Evolutionary conservation across 2,329 filamentous ascomycete genomes (phyloP).

Genomic region (Pseudogymnoascus sp.): DNA sequence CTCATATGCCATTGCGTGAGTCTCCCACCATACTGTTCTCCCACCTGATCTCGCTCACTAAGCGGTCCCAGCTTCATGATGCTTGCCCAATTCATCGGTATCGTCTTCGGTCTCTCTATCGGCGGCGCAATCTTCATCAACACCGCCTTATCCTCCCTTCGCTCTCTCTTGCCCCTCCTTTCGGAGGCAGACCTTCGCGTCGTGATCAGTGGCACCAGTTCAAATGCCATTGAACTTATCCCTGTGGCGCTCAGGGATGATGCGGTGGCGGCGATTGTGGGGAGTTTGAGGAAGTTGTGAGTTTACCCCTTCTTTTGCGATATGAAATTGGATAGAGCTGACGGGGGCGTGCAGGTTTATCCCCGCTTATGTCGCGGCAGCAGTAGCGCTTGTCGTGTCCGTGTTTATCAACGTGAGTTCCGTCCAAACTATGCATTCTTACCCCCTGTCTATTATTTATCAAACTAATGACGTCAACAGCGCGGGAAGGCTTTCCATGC

Average conservation of each 20-base stretch:
- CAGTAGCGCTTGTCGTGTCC: background rate
- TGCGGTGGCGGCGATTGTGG: background rate
- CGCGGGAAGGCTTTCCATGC: background rate
- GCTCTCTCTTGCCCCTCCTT: background rate
- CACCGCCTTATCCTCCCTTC: background rate
- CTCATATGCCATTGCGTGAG: constrained; percentile 14
- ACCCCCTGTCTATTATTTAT: background rate
- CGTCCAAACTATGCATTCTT: background rate
- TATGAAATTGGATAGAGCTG: too few relatives aligned
- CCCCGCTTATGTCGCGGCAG: background rate
- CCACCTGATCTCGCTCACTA: background rate
- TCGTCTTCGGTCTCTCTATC: constrained; percentile 7
- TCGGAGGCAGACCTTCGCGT: background rate
- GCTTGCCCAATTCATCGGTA: constrained; percentile 7
- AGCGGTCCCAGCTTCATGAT: background rate
- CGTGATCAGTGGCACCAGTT: background rate
- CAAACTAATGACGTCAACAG: background rate
- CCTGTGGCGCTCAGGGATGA: background rate
- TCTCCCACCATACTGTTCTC: too few relatives aligned
- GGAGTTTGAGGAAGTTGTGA: background rate
- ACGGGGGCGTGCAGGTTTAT: background rate
- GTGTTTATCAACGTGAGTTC: constrained; percentile 1
- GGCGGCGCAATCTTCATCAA: constrained; percentile 9
- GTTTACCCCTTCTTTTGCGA: too few relatives aligned
- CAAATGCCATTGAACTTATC: background rate